Base-by-base conservation (phyloP, 768 basidiomycete species). In the Pulveroboletus frians region DNA sequence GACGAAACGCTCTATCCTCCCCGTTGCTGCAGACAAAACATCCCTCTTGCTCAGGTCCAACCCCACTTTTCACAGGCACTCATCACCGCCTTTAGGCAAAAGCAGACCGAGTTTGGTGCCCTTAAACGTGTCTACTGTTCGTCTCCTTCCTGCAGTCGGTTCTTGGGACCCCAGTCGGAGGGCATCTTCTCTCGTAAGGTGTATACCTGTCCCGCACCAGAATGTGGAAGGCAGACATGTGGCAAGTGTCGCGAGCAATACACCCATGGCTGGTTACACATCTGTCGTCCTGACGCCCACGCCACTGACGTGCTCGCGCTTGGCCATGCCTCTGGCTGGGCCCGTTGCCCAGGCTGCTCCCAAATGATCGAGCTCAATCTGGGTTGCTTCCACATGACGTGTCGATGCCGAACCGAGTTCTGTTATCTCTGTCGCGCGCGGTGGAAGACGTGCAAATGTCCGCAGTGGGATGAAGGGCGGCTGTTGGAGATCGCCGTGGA, bases 361-460 rank as follows among this genome's bases (percentile, higher is more conserved):
- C 64, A 65, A 31, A 56, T 74, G 59, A 64, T 74, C 47, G 73
- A 74, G 47, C 67, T 71, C 35, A 47, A 60, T 5, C 18, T 55
- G 11, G 73, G 73, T 0, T 74, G 73, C 46, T 69, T 60, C 53
- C 73, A 75, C 50, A 71, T 75, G 67, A 69, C 68, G 2, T 74
- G 73, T 46, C 52, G 65, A 23, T 74, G 73, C 55, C 47, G 55
- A 35, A 67, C 65, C 10, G 59, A 73, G 42, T 74, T 74, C 38
- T 74, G 73, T 53, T 75, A 74, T 41, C 52, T 80, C 70, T 73
- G 80, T 71, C 43, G 73, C 70, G 74, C 57, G 20, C 68, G 49
- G 3, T 89, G 86, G 85, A 85, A 85, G 67, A 71, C 66, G 1
- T 89, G 87, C 55, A 13, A 0, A 1, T 88, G 86, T 53, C 71